These are phyloP conservation scores for Leucocoprinus sp. DNA, from an alignment of 768 basidiomycete species.

Conservation along the genomic window DNA sequence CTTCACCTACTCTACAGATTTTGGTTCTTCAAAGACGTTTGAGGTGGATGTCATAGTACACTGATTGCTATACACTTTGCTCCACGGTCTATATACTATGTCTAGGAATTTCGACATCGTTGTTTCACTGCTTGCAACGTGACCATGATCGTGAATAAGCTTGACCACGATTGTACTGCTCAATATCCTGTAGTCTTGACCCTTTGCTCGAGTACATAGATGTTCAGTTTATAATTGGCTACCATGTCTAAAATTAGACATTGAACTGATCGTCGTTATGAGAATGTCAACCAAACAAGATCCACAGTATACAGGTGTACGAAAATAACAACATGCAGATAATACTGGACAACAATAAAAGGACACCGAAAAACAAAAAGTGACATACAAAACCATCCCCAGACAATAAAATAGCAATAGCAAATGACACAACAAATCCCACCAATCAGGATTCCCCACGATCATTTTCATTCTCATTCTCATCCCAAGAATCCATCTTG, in stretches of 20 bases:
- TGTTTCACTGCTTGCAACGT: background rate
- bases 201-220: too few relatives aligned
- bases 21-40: constrained; percentile 29
- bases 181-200: too few relatives aligned
- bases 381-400: constrained; percentile 5
- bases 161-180: too few relatives aligned
- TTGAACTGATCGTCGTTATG: too few relatives aligned
- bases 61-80: too few relatives aligned
- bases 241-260: too few relatives aligned
- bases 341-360: too few relatives aligned
- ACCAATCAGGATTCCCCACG: constrained; percentile 15
- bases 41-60: background rate
- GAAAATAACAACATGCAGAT: background rate
- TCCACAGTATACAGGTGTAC: background rate
- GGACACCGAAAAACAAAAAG: too few relatives aligned
- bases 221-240: too few relatives aligned
- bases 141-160: background rate
- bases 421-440: constrained; percentile 4
- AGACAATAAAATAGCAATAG: background rate
- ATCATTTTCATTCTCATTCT: too few relatives aligned
- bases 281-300: background rate
- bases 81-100: too few relatives aligned
- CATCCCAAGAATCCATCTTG: constrained; percentile 68
- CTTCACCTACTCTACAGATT: constrained; percentile 25
- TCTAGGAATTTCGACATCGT: constrained; percentile 1